Evolutionary conservation across 768 basidiomycete genomes (phyloP).

Genomic region (Tricholoma sp.): DNA sequence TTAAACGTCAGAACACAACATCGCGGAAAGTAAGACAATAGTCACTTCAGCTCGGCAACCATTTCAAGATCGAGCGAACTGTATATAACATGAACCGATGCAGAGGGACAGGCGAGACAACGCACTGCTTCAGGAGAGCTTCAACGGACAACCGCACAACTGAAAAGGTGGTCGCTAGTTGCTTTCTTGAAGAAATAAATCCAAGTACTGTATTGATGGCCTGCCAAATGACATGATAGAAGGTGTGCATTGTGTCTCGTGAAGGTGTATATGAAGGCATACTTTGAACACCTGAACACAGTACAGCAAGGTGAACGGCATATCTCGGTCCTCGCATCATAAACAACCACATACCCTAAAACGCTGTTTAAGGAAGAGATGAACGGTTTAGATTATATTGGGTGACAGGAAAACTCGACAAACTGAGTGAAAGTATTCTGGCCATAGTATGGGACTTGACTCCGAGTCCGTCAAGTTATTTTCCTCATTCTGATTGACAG

Average conservation of each 20-base stretch:
- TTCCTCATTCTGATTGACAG: slow-evolving; percentile 5
- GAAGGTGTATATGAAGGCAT: slow-evolving; percentile 6
- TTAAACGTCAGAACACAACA: not conserved
- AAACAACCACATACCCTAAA: slow-evolving; percentile 46
- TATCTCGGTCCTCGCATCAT: not conserved
- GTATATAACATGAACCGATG: slow-evolving; percentile 5
- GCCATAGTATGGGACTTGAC: slow-evolving; percentile 36
- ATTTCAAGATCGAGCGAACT: slow-evolving; percentile 76
- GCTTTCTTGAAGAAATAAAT: slow-evolving; percentile 77
- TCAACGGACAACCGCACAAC: slow-evolving; percentile 77
- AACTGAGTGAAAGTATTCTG: slow-evolving; percentile 57
- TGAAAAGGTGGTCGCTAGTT: slow-evolving; percentile 75
- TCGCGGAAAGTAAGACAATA: not conserved
- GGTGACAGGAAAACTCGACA: slow-evolving; percentile 18
- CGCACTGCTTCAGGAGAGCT: slow-evolving; percentile 66
- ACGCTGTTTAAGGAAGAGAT: slow-evolving; percentile 30
- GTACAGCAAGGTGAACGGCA: not conserved
- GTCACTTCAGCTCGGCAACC: slow-evolving; percentile 82
- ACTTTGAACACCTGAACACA: slow-evolving; percentile 30
- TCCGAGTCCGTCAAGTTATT: slow-evolving; percentile 4
- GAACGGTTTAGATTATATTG: slow-evolving; percentile 2
- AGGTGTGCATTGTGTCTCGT: not conserved
- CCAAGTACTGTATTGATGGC: slow-evolving; percentile 87
- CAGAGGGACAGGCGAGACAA: slow-evolving; percentile 1
- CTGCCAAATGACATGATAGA: slow-evolving; percentile 31